phyloP scores from a whole-genome alignment of 345 rosid genomes.

The Syzygium jambos region DNA sequence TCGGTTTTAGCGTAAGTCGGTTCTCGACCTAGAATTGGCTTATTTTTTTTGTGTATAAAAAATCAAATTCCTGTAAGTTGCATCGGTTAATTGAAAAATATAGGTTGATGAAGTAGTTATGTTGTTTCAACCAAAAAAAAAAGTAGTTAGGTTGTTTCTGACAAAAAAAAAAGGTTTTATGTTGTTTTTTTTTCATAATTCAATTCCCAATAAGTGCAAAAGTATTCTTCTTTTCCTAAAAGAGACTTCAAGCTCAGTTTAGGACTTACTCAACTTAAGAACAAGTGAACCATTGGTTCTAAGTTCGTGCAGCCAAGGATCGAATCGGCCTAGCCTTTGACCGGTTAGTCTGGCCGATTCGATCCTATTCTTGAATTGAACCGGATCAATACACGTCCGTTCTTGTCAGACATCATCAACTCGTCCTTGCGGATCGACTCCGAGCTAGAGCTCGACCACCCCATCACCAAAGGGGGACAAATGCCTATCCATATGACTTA shows the following conservation, averaged over 20 bases:
- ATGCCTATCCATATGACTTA: not conserved
- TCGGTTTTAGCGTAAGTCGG: rapidly evolving
- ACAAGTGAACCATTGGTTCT: rapidly evolving
- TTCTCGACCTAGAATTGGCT: not conserved
- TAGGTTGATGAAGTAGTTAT: not conserved
- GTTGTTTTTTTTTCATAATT: not conserved
- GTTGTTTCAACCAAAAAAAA: not conserved
- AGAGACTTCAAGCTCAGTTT: no score
- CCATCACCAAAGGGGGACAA: not conserved
- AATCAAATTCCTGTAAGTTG: not conserved
- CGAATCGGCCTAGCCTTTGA: not conserved
- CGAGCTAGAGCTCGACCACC: not conserved
- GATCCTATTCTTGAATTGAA: not conserved
- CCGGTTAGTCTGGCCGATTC: rapidly evolving
- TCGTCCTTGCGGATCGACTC: not conserved
- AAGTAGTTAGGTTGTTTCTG: no score
- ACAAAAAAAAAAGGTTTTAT: no score
- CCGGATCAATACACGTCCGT: not conserved
- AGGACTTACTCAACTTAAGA: not conserved
- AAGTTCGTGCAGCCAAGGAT: not conserved
- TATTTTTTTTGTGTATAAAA: not conserved
- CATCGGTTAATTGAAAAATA: not conserved
- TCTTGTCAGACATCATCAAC: not conserved
- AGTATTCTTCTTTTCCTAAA: no score
- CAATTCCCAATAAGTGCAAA: not conserved